A percentile compares a stretch with the other conserved stretches of the same genome.
These are phyloP conservation scores for Linnemannia hyalina DNA, from an alignment of 192 early-diverging fungal genomes.

Conservation along the genomic window DNA sequence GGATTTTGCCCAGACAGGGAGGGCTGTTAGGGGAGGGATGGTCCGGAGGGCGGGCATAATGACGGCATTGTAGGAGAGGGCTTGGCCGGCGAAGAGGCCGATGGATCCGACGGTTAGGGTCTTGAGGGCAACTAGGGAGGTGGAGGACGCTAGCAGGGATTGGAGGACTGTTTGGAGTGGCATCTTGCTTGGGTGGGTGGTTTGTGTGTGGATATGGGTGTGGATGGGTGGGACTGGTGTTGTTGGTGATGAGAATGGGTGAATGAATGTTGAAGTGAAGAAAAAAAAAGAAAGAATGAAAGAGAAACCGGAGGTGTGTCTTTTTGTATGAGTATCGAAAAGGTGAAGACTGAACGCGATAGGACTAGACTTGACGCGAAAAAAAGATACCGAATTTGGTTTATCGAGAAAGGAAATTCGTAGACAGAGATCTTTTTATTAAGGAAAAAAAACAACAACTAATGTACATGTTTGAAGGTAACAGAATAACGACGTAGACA, in stretches of 20 bases:
- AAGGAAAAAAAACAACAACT: background rate
- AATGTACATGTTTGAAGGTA: background rate
- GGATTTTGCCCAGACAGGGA: conserved; percentile 31
- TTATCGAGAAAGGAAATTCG: background rate
- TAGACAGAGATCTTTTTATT: background rate
- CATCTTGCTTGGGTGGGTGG: background rate
- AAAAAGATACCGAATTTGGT: background rate
- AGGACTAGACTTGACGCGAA: background rate
- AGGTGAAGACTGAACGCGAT: too few species aligned
- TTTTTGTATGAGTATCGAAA: too few species aligned
- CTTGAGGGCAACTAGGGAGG: background rate
- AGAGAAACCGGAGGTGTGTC: background rate
- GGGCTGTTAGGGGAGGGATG: conserved; percentile 1
- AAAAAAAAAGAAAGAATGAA: background rate
- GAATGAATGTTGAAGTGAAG: background rate
- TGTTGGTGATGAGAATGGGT: background rate
- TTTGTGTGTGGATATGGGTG: background rate
- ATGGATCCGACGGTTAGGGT: conserved; percentile 28
- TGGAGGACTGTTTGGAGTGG: background rate
- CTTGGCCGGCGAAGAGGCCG: conserved; percentile 31
- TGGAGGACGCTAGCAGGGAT: background rate
- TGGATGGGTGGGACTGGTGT: background rate
- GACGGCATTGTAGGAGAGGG: conserved; percentile 26
- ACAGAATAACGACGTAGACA: background rate
- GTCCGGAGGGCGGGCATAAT: conserved; percentile 31